Conservation (phyloP, 768 basidiomycete species). For the Lentinula aciculospora region DNA sequence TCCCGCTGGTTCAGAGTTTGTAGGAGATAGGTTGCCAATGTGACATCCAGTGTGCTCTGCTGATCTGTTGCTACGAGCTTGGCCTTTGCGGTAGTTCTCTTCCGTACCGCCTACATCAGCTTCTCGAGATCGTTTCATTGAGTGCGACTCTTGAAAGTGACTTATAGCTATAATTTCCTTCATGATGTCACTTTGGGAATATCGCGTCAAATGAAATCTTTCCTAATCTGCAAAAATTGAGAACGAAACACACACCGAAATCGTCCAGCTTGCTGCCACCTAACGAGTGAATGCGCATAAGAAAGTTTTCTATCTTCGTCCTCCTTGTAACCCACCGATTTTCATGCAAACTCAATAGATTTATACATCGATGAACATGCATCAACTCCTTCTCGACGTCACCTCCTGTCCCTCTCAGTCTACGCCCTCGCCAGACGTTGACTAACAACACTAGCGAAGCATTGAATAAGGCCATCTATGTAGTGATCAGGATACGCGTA, state of each 20-base stretch:
- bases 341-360: not conserved
- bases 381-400: not conserved
- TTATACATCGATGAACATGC: conserved; percentile 2
- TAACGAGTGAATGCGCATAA: conserved; percentile 8
- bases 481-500: not conserved
- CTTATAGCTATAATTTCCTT: conserved; percentile 2
- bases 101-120: not conserved
- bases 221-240: not conserved
- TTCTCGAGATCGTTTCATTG: not conserved
- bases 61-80: not conserved
- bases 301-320: not conserved
- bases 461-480: not conserved
- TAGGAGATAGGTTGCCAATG: not conserved
- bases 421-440: not conserved
- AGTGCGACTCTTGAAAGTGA: not conserved
- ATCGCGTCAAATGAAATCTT: not conserved
- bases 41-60: not conserved
- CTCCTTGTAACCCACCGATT: not conserved
- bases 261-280: conserved; percentile 43
- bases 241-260: conserved; percentile 31
- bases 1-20: not conserved
- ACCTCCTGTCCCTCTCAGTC: conserved; percentile 3
- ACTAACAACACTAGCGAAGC: conserved; percentile 1
- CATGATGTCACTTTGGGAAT: not conserved
- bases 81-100: not conserved